Percentiles rank a stretch among this genome's conserved stretches.
Evolutionary conservation across 1,284 basidiomycete species (phyloP).

Genomic region (Violaceomyces palustris): DNA sequence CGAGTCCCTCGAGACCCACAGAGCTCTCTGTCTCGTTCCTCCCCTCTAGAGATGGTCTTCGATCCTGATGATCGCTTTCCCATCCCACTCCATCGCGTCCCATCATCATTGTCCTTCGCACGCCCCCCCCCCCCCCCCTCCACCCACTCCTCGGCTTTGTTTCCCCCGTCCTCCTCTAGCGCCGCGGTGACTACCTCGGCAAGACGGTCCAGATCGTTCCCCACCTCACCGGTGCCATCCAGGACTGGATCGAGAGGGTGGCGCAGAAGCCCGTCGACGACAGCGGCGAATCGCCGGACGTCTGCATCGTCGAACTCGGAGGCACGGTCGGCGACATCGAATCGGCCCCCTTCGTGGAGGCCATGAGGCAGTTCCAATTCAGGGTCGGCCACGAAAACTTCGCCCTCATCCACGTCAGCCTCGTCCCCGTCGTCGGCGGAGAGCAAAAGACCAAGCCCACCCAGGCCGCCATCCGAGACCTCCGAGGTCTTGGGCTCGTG

Average conservation of each 20-base stretch:
- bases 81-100: no score
- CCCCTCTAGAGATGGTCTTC: no score
- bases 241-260: slow-evolving; percentile 97
- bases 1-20: no score
- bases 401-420: slow-evolving; percentile 93
- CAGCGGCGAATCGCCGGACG: slow-evolving; percentile 85
- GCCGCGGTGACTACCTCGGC: slow-evolving; percentile 92
- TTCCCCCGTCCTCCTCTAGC: slow-evolving; percentile 59
- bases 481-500: slow-evolving; percentile 85
- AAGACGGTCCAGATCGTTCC: slow-evolving; percentile 98
- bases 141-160: background rate
- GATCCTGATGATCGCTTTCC: no score
- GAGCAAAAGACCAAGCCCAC: slow-evolving; percentile 99
- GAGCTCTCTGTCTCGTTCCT: no score
- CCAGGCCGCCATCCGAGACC: slow-evolving; percentile 89
- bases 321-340: slow-evolving; percentile 95
- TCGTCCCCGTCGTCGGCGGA: slow-evolving; percentile 95
- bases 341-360: slow-evolving; percentile 94
- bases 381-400: slow-evolving; percentile 96
- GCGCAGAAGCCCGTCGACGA: slow-evolving; percentile 90
- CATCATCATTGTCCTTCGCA: background rate
- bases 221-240: slow-evolving; percentile 92
- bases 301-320: slow-evolving; percentile 94
- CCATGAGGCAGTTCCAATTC: slow-evolving; percentile 98
- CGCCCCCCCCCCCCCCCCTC: no score